These are phyloP conservation scores for Elsinoe ampelina DNA, from an alignment of 2,329 filamentous ascomycete species.

Conservation along the genomic window DNA sequence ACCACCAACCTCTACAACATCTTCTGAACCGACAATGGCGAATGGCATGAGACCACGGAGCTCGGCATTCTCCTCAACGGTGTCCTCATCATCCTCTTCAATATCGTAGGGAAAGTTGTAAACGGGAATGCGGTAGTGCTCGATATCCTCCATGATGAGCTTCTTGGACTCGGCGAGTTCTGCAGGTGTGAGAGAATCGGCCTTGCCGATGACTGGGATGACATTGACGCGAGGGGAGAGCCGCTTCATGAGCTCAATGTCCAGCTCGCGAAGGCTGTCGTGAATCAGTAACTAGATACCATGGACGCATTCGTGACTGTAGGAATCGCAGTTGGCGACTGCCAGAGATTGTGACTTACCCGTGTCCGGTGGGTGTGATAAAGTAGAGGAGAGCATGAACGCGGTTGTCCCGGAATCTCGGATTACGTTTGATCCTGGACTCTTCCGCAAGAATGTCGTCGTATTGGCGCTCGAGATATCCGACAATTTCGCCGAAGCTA, in stretches of 20 bases:
- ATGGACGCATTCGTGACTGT: neutral
- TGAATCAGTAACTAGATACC: conserved; percentile 4
- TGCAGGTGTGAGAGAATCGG: conserved; percentile 89
- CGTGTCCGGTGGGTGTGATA: conserved; percentile 95
- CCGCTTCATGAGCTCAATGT: conserved; percentile 99
- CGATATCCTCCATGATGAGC: conserved; percentile 99
- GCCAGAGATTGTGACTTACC: conserved; percentile 26
- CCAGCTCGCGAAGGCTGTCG: conserved; percentile 83
- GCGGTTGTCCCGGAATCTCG: conserved; percentile 97
- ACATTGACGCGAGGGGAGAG: conserved; percentile 97
- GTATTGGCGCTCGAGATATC: conserved; percentile 97
- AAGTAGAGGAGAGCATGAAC: conserved; percentile 98
- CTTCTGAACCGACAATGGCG: conserved; percentile 95
- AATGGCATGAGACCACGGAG: conserved; percentile 97
- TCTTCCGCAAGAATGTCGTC: conserved; percentile 98
- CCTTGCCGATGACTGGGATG: conserved; percentile 97
- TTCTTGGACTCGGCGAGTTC: conserved; percentile 99
- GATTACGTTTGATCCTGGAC: conserved; percentile 99
- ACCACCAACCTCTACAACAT: conserved; percentile 86
- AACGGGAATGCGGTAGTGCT: conserved; percentile 98
- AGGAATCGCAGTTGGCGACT: neutral
- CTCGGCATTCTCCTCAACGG: conserved; percentile 97
- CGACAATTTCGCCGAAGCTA: conserved; percentile 95
- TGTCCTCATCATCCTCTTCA: conserved; percentile 98
- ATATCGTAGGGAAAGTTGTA: conserved; percentile 99